These are phyloP conservation scores for Lecanicillium sp. DNA, from an alignment of 2,329 filamentous ascomycete species.

Conservation along the genomic window DNA sequence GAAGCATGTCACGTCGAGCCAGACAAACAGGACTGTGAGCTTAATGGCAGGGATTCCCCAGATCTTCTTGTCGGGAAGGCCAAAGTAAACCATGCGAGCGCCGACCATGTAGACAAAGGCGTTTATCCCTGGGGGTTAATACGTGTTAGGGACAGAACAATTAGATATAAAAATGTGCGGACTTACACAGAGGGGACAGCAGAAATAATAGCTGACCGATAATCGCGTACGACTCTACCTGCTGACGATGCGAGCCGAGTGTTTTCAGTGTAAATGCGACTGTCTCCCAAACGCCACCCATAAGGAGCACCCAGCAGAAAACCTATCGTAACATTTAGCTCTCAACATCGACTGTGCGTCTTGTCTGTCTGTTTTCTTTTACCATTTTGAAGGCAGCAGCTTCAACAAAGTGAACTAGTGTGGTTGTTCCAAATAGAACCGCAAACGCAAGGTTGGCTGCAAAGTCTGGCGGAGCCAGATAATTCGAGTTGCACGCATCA, in stretches of 20 bases:
- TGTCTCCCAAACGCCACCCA: slow-evolving; percentile 30
- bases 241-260: slow-evolving; percentile 28
- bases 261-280: slow-evolving; percentile 28
- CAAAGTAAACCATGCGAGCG: slow-evolving; percentile 29
- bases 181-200: slow-evolving; percentile 31
- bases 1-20: slow-evolving; percentile 38
- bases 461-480: slow-evolving; percentile 24
- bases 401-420: slow-evolving; percentile 19
- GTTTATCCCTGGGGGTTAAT: slow-evolving; percentile 26
- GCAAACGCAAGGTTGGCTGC: slow-evolving; percentile 24
- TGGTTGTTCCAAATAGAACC: slow-evolving; percentile 20
- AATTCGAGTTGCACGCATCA: slow-evolving; percentile 23
- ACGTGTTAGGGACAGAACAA: slow-evolving; percentile 2
- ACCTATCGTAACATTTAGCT: slow-evolving; percentile 12
- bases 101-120: slow-evolving; percentile 37
- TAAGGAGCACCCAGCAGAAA: slow-evolving; percentile 31
- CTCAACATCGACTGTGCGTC: neutral
- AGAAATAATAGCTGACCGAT: slow-evolving; percentile 28
- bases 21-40: slow-evolving; percentile 37
- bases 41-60: slow-evolving; percentile 24
- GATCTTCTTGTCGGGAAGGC: slow-evolving; percentile 27
- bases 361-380: neutral
- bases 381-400: slow-evolving; percentile 23
- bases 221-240: slow-evolving; percentile 22
- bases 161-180: too few species aligned